A percentile compares a stretch with the other conserved stretches of the same genome.
These are phyloP conservation scores for Saprolegnia parasitica DNA, from an alignment of 352 stramenopile species.

Conservation along the genomic window DNA sequence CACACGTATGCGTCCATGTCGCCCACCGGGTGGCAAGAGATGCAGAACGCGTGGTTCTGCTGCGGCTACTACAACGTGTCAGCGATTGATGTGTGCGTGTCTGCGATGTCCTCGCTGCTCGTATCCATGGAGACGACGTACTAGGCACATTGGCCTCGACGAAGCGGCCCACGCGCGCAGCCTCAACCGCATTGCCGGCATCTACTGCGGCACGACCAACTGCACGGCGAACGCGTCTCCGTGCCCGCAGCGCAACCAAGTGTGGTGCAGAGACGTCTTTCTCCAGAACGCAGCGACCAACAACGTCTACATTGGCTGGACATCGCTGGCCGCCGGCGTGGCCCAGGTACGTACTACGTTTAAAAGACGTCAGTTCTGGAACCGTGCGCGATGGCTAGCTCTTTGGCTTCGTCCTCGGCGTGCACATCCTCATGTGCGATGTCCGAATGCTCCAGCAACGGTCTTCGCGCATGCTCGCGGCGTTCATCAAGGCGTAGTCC, in stretches of 20 bases:
- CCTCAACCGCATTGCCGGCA: constrained; percentile 5
- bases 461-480: background rate
- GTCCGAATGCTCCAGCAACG: constrained; percentile 19
- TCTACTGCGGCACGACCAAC: constrained; percentile 26
- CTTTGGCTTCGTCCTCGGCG: constrained; percentile 17
- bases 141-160: constrained; percentile 13
- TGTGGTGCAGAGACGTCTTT: constrained; percentile 28
- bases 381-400: constrained; percentile 13
- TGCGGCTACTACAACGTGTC: constrained; percentile 26
- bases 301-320: constrained; percentile 22
- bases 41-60: constrained; percentile 29
- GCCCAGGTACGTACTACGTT: constrained; percentile 1
- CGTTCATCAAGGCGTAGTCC: background rate
- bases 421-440: constrained; percentile 24
- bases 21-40: constrained; percentile 17
- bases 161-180: background rate
- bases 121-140: background rate
- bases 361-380: background rate
- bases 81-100: constrained; percentile 3
- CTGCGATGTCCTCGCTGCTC: background rate
- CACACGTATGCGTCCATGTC: background rate
- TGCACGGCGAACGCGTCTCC: constrained; percentile 1
- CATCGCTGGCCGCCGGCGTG: background rate
- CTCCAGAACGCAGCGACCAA: constrained; percentile 26
- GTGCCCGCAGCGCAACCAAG: constrained; percentile 1